Evolutionary conservation across 2,329 filamentous ascomycete genomes (phyloP), one percentile per base, ranked within the genome.

Genomic region (Scytalidium sp.): DNA sequence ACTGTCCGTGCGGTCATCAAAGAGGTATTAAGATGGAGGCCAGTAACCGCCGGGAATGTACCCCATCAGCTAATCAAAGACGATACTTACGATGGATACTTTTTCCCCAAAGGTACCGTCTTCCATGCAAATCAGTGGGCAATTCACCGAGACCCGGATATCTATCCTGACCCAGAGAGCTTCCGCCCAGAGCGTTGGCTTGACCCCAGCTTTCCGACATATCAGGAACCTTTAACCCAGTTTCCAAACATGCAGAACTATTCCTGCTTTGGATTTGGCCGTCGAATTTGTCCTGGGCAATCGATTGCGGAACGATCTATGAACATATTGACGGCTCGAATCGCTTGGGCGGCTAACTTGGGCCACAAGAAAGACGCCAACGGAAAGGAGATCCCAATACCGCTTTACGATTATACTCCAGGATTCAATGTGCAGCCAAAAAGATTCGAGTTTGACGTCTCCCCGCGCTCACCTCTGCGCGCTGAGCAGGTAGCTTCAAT

Each of bases 181-280:
- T 86, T 75, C 66, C 75, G 72, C 23, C 81, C 83, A 0, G 81
- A 84, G 58, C 75, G 83, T 29, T 86, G 79, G 70, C 72, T 86
- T 11, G 79, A 84, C 56, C 65, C 76, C 13, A 70, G 68, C 19
- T 85, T 78, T 74, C 82, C 82, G 1, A 83, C 81, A 1, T 85
- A 78, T 67, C 78, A 84, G 59, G 81, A 79, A 59, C 82, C 82
- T 0, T 73, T 85, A 20, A 75, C 75, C 2, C 74, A 75, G 47
- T 84, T 80, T 58, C 83, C 83, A 19, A 83, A 78, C 64, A 75
- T 85, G 62, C 79, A 80, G 54, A 75, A 75, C 32, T 81, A 84
- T 78, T 77, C 81, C 55, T 81, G 76, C 0, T 85, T 85, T 59
- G 81, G 81, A 39, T 84, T 75, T 72, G 81, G 81, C 40, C 78